phyloP scores from a whole-genome alignment of 2,329 filamentous ascomycete genomes.

The Calonectria leucothoes region DNA sequence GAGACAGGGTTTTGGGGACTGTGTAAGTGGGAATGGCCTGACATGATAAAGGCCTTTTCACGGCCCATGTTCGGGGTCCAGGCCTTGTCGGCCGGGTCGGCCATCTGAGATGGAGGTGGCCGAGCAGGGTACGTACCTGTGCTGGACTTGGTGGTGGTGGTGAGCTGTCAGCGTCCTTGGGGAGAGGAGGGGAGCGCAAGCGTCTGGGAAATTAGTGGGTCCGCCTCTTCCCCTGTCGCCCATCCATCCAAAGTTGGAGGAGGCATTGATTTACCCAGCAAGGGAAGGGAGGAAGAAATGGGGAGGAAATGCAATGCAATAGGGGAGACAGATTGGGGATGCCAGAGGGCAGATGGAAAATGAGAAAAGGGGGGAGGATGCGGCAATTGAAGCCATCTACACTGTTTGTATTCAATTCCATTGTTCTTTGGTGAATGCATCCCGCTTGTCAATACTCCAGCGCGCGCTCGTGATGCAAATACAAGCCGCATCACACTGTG shows the following conservation, averaged over 20 bases:
- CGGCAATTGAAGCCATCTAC: neutral
- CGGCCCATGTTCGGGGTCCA: constrained; percentile 36
- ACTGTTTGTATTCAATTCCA: neutral
- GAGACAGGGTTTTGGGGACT: constrained; percentile 38
- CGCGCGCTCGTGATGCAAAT: neutral
- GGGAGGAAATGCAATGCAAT: neutral
- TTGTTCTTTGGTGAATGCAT: neutral
- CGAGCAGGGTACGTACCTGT: constrained; percentile 33
- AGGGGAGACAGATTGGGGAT: no score
- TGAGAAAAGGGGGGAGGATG: neutral
- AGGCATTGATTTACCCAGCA: neutral
- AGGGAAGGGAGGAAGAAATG: neutral
- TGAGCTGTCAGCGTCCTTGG: neutral
- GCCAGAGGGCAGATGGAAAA: no score
- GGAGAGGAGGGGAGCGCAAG: neutral
- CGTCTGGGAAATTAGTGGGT: constrained; percentile 6
- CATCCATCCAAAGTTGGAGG: constrained; percentile 2
- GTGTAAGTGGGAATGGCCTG: constrained; percentile 44
- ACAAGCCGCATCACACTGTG: neutral
- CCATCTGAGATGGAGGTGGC: constrained; percentile 22
- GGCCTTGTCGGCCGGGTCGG: constrained; percentile 33
- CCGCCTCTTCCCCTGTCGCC: neutral
- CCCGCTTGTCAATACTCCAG: no score
- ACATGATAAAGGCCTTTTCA: constrained; percentile 36
- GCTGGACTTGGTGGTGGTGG: neutral